Base-by-base conservation (phyloP, 176 grass and related monocot species). In the Oryza glaberrima region DNA sequence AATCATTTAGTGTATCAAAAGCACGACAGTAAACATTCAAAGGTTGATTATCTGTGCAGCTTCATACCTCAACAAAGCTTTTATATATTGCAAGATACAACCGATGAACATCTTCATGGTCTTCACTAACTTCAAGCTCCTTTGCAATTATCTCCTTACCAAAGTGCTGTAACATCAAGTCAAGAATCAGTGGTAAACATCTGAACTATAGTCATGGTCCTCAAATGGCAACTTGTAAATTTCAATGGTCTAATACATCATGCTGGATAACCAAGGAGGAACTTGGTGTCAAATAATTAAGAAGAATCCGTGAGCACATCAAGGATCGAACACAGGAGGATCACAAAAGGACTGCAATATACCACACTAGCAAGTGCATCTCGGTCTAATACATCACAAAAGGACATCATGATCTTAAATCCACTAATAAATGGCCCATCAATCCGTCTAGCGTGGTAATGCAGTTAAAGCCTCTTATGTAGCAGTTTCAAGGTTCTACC, bases 141-240 rank as follows among this genome's bases (percentile, higher is more conserved):
- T 92, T 95, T 28, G 96, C 93, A 88, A 98, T 98, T 86, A 98
- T 98, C 81, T 98, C 96, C 72, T 95, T 95, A 41, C 96, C 96
- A 79, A 89, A 98, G 70, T 98, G 96, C 96, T 98, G 88, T 52
- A 79, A 69, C 14, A 81, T 26, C 11, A 81, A 52, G 32, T 25
- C 23, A 77, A 46, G 36, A 75, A 54, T 16, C 36, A 71, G 70
- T 69, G 41, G 52, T 70, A 83, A 83, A 70, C 44, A 36, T 32
- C 30, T 32, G 30, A 32, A 32, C 30, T 32, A 32, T 32, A 32
- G 30, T 32, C 30, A 32, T 32, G 30, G 30, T 32, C 30, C 30
- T 32, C 30, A 32, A 32, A 32, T 32, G 30, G 30, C 30, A 32
- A 32, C 30, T 32, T 32, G 30, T 32, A 32, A 32, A 32, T 67